phyloP scores from a whole-genome alignment of 2,329 filamentous ascomycete species.

The Beauveria sp. region DNA sequence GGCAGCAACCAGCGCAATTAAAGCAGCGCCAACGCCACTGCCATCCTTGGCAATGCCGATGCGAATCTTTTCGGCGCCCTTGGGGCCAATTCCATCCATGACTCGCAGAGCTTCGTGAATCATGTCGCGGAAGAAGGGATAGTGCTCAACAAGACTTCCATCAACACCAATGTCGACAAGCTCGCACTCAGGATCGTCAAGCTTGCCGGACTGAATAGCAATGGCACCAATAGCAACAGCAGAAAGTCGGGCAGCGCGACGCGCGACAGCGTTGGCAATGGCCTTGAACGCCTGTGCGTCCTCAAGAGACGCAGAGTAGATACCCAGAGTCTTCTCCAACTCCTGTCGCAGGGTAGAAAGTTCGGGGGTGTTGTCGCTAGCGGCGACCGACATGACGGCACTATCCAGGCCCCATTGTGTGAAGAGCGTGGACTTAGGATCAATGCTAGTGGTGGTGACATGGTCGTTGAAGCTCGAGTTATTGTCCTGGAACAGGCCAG shows the following conservation, averaged over 20 bases:
- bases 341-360: constrained; percentile 68
- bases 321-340: constrained; percentile 66
- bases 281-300: constrained; percentile 84
- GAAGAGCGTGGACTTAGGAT: constrained; percentile 58
- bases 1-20: constrained; percentile 87
- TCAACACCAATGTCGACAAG: constrained; percentile 88
- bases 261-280: constrained; percentile 75
- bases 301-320: constrained; percentile 69
- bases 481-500: constrained; percentile 68
- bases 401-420: constrained; percentile 87
- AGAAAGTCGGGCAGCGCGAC: constrained; percentile 78
- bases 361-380: constrained; percentile 67
- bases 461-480: constrained; percentile 65
- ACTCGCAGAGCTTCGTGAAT: constrained; percentile 74
- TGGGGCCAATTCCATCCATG: constrained; percentile 67
- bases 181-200: constrained; percentile 56
- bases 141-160: constrained; percentile 90
- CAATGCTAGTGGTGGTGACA: constrained; percentile 62
- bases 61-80: constrained; percentile 76
- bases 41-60: constrained; percentile 98
- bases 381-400: constrained; percentile 78
- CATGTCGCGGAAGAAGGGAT: constrained; percentile 84
- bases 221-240: constrained; percentile 84
- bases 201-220: constrained; percentile 69
- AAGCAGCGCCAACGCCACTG: constrained; percentile 71